Base-by-base conservation (phyloP, 192 early-diverging fungal genomes). In the Chytriomyces sp. region DNA sequence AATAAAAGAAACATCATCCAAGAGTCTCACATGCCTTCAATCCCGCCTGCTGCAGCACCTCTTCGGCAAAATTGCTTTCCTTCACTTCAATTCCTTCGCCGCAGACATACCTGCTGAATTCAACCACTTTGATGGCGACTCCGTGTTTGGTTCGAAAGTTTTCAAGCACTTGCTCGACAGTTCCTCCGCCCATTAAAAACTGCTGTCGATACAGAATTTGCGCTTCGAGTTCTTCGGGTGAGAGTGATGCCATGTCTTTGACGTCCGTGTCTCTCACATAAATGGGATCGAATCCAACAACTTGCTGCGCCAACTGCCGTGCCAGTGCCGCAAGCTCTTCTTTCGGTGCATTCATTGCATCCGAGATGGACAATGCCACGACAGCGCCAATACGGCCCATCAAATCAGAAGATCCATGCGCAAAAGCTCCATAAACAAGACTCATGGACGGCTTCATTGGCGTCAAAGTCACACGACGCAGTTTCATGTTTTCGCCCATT, bases 61-160 rank as follows among this genome's bases (percentile, higher is more conserved):
- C 94, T 16, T 92, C 89, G 5, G 90, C 93, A 88, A 97, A 97
- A 83, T 92, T 89, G 35, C 80, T 81, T 64, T 84, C 87, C 10
- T 89, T 84, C 80, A 94, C 94, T 69, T 92, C 92, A 65, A 97
- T 90, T 46, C 93, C 93, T 81, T 97, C 94, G 48, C 94, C 96
- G 74, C 90, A 89, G 81, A 93, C 93, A 85, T 89, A 92, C 69
- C 96, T 84, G 47, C 89, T 77, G 84, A 93, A 95, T 46, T 92
- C 91, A 10, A 82, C 78, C 20, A 97, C 86, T 61, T 86, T 80
- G 24, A 91, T 62, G 72, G 11, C 20, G 28, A 63, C 20, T 8
- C 45, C 48, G 20, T 64, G 4, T 6, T 86, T 81, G 53, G 86
- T 82, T 45, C 80, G 82, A 13, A 80, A 57, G 64, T 86, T 79